phyloP scores from a whole-genome alignment of 1,284 basidiomycete species.

The Apiotrichum domesticum region DNA sequence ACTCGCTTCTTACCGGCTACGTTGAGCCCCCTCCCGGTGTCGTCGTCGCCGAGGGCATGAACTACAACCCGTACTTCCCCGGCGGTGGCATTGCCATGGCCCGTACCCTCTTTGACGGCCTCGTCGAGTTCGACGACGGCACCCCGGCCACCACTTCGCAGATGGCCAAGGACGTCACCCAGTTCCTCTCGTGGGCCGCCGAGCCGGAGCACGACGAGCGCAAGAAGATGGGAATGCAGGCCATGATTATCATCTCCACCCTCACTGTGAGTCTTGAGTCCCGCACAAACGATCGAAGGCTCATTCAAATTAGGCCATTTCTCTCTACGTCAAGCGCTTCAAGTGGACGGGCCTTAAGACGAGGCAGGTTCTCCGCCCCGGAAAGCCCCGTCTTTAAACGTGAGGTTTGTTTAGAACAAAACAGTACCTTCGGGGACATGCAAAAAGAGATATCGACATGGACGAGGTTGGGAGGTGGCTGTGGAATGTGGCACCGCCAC shows the following conservation, averaged over 20 bases:
- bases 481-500: too few relatives aligned
- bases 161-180: constrained; percentile 98
- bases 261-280: constrained; percentile 52
- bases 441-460: too few relatives aligned
- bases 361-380: too few relatives aligned
- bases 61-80: constrained; percentile 98
- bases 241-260: constrained; percentile 79
- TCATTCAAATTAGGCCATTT: too few relatives aligned
- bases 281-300: too few relatives aligned
- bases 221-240: constrained; percentile 87
- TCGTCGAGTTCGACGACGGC: constrained; percentile 94
- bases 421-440: too few relatives aligned
- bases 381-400: too few relatives aligned
- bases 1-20: constrained; percentile 95
- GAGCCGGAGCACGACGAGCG: constrained; percentile 98
- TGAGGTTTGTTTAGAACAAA: too few relatives aligned
- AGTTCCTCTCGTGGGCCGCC: constrained; percentile 90
- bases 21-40: constrained; percentile 95
- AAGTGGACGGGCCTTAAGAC: too few relatives aligned
- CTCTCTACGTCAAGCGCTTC: too few relatives aligned
- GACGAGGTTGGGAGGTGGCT: too few relatives aligned
- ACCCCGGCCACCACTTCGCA: constrained; percentile 97
- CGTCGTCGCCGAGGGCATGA: constrained; percentile 92
- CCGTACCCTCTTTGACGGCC: constrained; percentile 87
- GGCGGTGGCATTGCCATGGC: constrained; percentile 98